Evolutionary conservation across 1,284 basidiomycete species (phyloP), one percentile per base, ranked within the genome.

Genomic region (Cryptococcus sp.): DNA sequence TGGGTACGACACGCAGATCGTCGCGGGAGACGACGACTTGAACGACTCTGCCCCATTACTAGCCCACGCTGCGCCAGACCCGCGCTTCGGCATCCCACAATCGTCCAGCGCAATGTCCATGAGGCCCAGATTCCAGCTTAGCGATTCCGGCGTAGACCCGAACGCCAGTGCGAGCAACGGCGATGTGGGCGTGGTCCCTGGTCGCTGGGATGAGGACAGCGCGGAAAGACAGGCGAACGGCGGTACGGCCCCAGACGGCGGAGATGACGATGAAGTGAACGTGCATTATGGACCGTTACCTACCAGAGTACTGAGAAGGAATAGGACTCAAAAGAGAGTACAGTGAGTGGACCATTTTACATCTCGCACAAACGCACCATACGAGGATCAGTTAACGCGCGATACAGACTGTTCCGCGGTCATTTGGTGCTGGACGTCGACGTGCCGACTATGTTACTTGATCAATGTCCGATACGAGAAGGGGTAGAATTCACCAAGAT

Each of bases 401-500:
- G 6, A 25, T 23, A 19, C 44, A 87, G 87, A 65, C 81, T 95
- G n/a, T 93, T 90, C 79, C 88, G 90, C 63, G 93, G 93, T 3
- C 93, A 96, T 76, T 86, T 94, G 51, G 91, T 96, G 2, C 81
- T 93, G 41, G 93, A 96, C 76, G 86, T 87, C 31, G 85, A 88
- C 1, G 91, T 95, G 1, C 93, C 93, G 0, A 84, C 87, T 13
- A 93, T 91, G 74, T 81, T 95, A 25, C 82, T 95, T 20, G 86
- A 90, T 58, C 86, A 91, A 81, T 91, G 89, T 64, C 80, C 85
- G 1, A 78, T 85, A 63, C 84, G 86, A 56, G 87, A 85, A 53
- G 90, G 91, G 61, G 85, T 90, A 59, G 95, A 99, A 78, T 95
- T 93, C 76, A 92, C 91, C 2, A 89, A 93, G 77, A 92, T 97